Base-by-base conservation (phyloP, 805 yeast species). In the Metschnikowia reukaufii region DNA sequence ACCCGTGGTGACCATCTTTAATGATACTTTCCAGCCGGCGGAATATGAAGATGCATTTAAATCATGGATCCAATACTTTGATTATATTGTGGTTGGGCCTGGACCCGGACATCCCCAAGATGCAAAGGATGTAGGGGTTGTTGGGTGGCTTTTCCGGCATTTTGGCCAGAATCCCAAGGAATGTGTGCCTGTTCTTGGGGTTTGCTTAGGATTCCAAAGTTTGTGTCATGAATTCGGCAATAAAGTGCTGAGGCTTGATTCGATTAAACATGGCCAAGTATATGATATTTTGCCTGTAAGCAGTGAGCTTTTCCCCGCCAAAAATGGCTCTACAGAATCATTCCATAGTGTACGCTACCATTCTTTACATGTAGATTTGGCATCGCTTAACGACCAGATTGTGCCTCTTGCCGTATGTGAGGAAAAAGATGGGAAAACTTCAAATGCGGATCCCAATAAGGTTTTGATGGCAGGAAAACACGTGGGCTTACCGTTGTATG, bases 141-240 rank as follows among this genome's bases (percentile, higher is more conserved):
- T 91, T 13, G 78, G 82, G 49, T 91, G 54, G 85, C 79, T 77
- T 47, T 66, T 51, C 20, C 57, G 67, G 27, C 57, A 61, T 5
- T 61, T 54, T 36, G 49, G 53, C 4, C 38, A 39, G 4, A 42
- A 48, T 25, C 45, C 48, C 2, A 19, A 20, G 4, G 41, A 42
- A 8, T 54, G 60, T 3, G 58, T 71, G 1, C 98, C 98, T 0
- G 77, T 90, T 0, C 66, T 94, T 40, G 99, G 99, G 0, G 86
- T 95, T 3, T 94, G 99, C 60, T 70, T 94, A 19, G 99, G 99
- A 0, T 88, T 90, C 62, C 99, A 94, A 63, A 78, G 88, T 23
- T 66, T 95, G 58, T 86, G 94, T 55, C 67, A 73, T 17, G 76
- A 76, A 8, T 73, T 74, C 55, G 96, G 91, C 3, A 78, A 79